phyloP scores from a whole-genome alignment of 2,329 filamentous ascomycete genomes.

The Cercospora zeina region DNA sequence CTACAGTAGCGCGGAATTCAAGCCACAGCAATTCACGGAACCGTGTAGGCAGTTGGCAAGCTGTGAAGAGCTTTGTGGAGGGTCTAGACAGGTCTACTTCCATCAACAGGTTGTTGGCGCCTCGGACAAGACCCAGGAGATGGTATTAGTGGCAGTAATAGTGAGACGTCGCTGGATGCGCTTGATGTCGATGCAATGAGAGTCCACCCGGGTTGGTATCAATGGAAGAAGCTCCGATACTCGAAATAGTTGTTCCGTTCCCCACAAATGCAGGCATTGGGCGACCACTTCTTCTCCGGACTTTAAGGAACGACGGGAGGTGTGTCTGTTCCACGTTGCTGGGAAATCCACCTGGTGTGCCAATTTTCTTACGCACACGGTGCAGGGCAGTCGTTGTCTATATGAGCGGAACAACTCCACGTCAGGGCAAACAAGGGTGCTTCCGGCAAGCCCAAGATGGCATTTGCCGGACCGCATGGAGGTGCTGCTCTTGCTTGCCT shows the following conservation, averaged over 20 bases:
- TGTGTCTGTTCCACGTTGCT: background rate
- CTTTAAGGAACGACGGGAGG: background rate
- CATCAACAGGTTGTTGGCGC: background rate
- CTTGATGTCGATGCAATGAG: background rate
- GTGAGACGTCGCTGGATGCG: background rate
- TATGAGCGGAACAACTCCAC: background rate
- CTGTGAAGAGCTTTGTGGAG: background rate
- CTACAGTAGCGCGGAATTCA: background rate
- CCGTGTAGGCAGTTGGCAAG: background rate
- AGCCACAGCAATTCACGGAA: background rate
- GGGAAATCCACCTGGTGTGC: background rate
- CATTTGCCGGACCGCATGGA: background rate
- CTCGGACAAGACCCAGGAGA: background rate
- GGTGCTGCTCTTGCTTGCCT: background rate
- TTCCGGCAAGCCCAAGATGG: background rate
- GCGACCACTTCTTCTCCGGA: slow-evolving; percentile 2
- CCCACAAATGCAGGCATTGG: background rate
- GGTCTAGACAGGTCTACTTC: background rate
- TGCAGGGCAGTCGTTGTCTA: slow-evolving; percentile 7
- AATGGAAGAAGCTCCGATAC: background rate
- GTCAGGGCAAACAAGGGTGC: background rate
- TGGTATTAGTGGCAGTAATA: background rate
- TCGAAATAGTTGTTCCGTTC: background rate
- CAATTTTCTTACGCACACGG: background rate
- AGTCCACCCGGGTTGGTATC: background rate